Evolutionary conservation across 208 protist species (phyloP), one percentile per base, ranked within the genome.

Genomic region (Leishmania tropica): DNA sequence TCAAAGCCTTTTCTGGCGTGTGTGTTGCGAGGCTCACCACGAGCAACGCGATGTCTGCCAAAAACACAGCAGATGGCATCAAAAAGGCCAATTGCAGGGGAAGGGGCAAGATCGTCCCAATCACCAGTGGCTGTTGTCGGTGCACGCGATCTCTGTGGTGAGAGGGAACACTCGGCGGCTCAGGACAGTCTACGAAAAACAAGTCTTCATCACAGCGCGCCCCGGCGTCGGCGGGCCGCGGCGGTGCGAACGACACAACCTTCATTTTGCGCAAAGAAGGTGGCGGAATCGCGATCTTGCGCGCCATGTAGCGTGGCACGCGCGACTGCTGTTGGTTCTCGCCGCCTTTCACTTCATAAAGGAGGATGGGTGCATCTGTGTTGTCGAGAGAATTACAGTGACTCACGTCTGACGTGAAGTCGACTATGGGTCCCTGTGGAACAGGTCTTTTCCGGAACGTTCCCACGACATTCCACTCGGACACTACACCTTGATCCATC

Each of bases 41-140:
- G 75, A 93, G 86, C 5, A 93, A 65, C 51, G 87, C 85, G 74
- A 94, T 87, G 74, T 94, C 89, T n/a, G 86, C 83, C 40, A 94
- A 75, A 68, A 94, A 92, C 62, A 94, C 76, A 6, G 85, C 75
- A 60, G 90, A 56, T 40, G 88, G 88, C 31, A 94, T 67, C 4
- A 94, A 51, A 80, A 90, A 86, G 2, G 87, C 37, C 31, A 86
- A 81, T 79, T 93, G 87, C 37, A 83, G 83, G 15, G 83, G 82
- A 17, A 81, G 76, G 31, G 92, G 90, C 17, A 90, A 79, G 17
- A 87, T 86, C 48, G 92, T 94, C 21, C 83, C 85, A 40, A 94
- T 70, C 15, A 92, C 70, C n/a, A 94, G 78, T 11, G 67, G 64
- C 47, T 76, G 51, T 10, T 78, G 81, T n/a, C 72, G 40, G 8